Conservation (phyloP, 352 stramenopile genomes). For the Phytophthora syringae region DNA sequence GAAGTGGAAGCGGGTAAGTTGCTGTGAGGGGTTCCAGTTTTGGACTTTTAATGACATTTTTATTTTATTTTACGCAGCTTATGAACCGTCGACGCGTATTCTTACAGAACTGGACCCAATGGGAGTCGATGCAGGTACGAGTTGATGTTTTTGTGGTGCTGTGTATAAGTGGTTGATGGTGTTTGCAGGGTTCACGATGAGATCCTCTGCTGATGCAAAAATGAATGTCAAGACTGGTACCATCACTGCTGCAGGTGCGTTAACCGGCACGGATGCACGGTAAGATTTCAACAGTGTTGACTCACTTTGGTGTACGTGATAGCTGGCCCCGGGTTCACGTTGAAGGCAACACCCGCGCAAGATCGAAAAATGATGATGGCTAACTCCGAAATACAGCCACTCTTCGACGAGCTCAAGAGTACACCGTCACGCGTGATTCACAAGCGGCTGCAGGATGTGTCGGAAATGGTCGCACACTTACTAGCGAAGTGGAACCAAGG, state of each 20-base stretch:
- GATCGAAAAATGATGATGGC: constrained; percentile 73
- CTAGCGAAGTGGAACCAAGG: constrained; percentile 76
- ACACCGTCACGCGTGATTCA: constrained; percentile 72
- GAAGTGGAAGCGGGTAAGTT: constrained; percentile 31
- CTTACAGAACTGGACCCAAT: constrained; percentile 37
- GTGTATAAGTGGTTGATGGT: background rate
- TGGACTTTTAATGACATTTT: background rate
- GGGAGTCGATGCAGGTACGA: constrained; percentile 28
- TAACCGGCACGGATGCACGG: background rate
- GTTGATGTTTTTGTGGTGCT: background rate
- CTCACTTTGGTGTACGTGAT: background rate
- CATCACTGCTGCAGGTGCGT: constrained; percentile 16
- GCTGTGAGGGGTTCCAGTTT: background rate
- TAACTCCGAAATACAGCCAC: constrained; percentile 60
- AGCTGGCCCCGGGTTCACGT: constrained; percentile 22
- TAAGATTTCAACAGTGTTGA: background rate
- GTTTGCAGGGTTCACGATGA: constrained; percentile 16
- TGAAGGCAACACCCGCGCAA: constrained; percentile 57
- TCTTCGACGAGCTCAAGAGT: constrained; percentile 62
- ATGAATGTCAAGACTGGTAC: constrained; percentile 15
- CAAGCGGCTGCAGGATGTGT: constrained; percentile 80
- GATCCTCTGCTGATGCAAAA: constrained; percentile 24
- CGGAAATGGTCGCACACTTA: constrained; percentile 73
- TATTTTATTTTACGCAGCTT: constrained; percentile 19
- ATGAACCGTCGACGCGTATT: constrained; percentile 34